A percentile compares a stretch with the other conserved stretches of the same genome.
Conservation (phyloP, 106 monocot genomes). For the Dioscorea zingiberensis region DNA sequence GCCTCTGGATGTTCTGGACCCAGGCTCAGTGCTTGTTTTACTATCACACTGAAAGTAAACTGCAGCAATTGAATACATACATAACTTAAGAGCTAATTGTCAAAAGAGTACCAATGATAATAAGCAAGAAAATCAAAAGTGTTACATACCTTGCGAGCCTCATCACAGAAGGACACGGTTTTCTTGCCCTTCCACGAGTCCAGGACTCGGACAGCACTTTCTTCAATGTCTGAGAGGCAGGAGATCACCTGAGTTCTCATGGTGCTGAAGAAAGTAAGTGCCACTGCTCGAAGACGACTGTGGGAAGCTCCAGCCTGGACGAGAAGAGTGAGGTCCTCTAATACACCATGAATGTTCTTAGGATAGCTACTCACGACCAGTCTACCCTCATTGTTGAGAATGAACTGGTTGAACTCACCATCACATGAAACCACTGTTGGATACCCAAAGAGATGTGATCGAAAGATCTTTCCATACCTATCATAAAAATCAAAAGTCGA, state of each 20-base stretch:
- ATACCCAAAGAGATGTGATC: slow-evolving; percentile 23
- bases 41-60: slow-evolving; percentile 35
- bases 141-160: slow-evolving; percentile 25
- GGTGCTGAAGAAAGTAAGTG: slow-evolving; percentile 11
- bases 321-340: slow-evolving; percentile 18
- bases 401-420: slow-evolving; percentile 25
- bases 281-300: slow-evolving; percentile 13
- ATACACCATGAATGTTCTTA: slow-evolving; percentile 10
- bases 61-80: slow-evolving; percentile 7
- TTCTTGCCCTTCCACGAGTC: slow-evolving; percentile 20
- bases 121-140: neutral
- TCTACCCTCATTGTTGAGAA: slow-evolving; percentile 33
- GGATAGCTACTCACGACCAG: slow-evolving; percentile 26
- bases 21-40: slow-evolving; percentile 26
- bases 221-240: slow-evolving; percentile 19
- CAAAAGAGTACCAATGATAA: neutral
- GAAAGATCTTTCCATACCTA: slow-evolving; percentile 34
- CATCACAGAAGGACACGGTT: slow-evolving; percentile 6
- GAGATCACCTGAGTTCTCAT: neutral
- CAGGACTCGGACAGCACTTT: slow-evolving; percentile 8
- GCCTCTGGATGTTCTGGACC: slow-evolving; percentile 16
- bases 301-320: slow-evolving; percentile 16
- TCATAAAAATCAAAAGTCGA: neutral
- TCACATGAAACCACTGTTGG: slow-evolving; percentile 33
- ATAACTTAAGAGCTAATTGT: neutral